Percentiles rank a stretch among this genome's conserved stretches.
phyloP scores from a whole-genome alignment of 768 basidiomycete genomes.

The Agaricus sinodeliciosus region DNA sequence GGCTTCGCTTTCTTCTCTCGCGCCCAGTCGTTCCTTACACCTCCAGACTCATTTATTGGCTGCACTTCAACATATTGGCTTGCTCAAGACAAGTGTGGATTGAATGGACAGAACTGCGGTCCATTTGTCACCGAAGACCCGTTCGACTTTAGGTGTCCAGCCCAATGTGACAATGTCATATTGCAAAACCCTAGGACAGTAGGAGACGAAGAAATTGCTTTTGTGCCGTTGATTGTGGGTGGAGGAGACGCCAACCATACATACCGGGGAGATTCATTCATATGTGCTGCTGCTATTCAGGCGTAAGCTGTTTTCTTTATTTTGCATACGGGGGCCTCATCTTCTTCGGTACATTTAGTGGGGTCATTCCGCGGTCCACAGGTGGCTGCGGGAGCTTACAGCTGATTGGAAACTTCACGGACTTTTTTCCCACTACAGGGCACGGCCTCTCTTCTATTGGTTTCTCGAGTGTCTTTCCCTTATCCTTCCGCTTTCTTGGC shows the following conservation, averaged over 20 bases:
- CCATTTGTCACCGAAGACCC: constrained; percentile 51
- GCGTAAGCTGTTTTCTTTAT: constrained; percentile 40
- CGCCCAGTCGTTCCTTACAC: constrained; percentile 66
- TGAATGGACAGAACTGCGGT: constrained; percentile 58
- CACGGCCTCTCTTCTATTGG: constrained; percentile 66
- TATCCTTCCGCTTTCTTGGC: constrained; percentile 53
- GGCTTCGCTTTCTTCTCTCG: constrained; percentile 67
- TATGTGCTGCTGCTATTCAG: constrained; percentile 81
- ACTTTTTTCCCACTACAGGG: constrained; percentile 51
- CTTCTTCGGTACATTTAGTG: constrained; percentile 32
- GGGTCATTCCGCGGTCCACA: constrained; percentile 50
- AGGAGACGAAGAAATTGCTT: constrained; percentile 58
- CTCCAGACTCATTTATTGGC: constrained; percentile 52
- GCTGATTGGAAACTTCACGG: constrained; percentile 65
- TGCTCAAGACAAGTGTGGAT: constrained; percentile 63
- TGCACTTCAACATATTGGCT: constrained; percentile 72
- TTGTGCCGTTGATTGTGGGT: constrained; percentile 75
- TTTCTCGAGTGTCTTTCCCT: constrained; percentile 71
- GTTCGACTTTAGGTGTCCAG: constrained; percentile 78
- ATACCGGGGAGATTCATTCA: constrained; percentile 80
- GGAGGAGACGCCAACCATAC: constrained; percentile 68
- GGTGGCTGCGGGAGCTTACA: constrained; percentile 76
- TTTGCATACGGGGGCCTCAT: constrained; percentile 9
- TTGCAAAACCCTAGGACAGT: constrained; percentile 71
- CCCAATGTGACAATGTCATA: constrained; percentile 55